Evolutionary conservation across 2,329 filamentous ascomycete genomes (phyloP), one percentile per base, ranked within the genome.

Genomic region (Pezicula carpinea): DNA sequence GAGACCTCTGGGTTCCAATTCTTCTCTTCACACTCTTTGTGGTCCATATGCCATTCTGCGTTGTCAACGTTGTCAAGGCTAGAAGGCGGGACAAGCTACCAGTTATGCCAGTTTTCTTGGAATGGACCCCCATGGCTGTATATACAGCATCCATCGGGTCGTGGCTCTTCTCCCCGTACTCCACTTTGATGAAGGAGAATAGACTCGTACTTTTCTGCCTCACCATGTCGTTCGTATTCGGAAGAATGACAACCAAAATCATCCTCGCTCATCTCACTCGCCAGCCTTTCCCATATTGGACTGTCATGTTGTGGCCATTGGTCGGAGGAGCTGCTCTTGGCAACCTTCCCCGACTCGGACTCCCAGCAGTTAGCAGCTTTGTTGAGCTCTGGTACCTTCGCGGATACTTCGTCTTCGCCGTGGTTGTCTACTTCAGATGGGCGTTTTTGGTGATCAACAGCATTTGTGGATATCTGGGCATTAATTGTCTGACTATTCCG

Each of bases 201-300:
- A 87, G 93, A 62, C 79, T 99, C 1, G 83, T 95, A 10, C 79
- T 97, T 39, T 95, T 96, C 68, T 96, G 91, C 72, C 70, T 95
- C 50, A 95, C 89, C 50, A 87, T 97, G 76, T 87, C 89, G n/a
- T 91, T 97, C 60, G 93, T 96, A 49, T 97, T 99, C 66, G 93
- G 93, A 31, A 86, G 93, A 57, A 90, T 99, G 85, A 97, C 93
- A 0, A 99, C 93, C 33, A 99, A 97, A 74, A 97, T 97, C 68
- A 99, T 99, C 63, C 82, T 99, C 15, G 92, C 93, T 3, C 93
- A 99, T 67, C 75, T 99, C 43, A 93, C 93, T 2, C 82, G 82
- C 53, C 93, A 97, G 66, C 88, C 92, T 3, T 99, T 97, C 69
- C 93, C 93, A 1, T 95, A 88, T 76, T 97, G 91, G 90, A 97